Conservation (phyloP, 805 yeast species). For the Yarrowia osloensis region DNA sequence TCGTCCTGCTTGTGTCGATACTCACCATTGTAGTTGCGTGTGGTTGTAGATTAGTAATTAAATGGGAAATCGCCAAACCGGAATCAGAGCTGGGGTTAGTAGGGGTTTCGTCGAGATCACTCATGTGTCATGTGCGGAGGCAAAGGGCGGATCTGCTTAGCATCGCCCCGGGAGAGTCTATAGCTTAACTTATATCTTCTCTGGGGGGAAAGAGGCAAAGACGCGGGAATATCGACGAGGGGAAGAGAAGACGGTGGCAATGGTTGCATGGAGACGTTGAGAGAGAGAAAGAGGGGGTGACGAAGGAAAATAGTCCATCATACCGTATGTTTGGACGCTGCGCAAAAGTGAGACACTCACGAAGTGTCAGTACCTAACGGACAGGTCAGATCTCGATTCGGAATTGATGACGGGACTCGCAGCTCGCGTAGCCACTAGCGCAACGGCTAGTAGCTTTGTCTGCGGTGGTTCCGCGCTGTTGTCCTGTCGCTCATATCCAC, state of each 20-base stretch:
- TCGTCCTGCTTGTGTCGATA: neutral
- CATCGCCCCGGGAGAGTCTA: too few species aligned
- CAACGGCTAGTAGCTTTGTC: neutral
- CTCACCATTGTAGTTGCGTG: conserved; percentile 20
- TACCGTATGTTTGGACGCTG: too few species aligned
- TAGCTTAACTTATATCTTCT: neutral
- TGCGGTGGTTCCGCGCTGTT: too few species aligned
- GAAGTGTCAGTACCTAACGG: too few species aligned
- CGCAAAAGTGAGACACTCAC: neutral
- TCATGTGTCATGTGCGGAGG: neutral
- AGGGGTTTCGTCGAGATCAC: neutral
- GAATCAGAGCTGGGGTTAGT: conserved; percentile 27
- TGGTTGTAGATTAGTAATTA: conserved; percentile 10
- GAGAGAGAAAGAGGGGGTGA: neutral
- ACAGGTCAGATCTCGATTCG: neutral
- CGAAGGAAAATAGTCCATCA: too few species aligned
- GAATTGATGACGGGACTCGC: neutral
- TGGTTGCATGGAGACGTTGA: neutral
- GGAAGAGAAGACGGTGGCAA: neutral
- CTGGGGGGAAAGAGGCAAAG: neutral
- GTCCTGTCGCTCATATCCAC: neutral
- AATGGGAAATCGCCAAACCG: conserved; percentile 17
- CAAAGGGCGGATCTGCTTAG: neutral
- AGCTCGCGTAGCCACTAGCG: neutral
- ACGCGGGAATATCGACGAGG: neutral